These are phyloP conservation scores for Aspergillus sclerotialis DNA, from an alignment of 2,329 filamentous ascomycete genomes.

Conservation along the genomic window DNA sequence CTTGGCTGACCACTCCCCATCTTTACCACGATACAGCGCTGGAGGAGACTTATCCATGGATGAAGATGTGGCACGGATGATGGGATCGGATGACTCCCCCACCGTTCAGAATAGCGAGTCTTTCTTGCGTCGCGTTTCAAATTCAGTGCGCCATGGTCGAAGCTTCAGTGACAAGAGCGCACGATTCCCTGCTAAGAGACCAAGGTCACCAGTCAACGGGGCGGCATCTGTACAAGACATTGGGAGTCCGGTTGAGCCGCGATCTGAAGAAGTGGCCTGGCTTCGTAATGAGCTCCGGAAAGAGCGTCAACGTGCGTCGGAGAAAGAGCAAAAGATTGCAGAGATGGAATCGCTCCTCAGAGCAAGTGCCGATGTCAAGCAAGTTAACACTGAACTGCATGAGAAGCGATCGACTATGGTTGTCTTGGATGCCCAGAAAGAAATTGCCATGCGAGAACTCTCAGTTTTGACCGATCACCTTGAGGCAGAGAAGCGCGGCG, in stretches of 20 bases:
- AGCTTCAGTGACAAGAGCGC: constrained; percentile 68
- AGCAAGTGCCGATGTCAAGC: constrained; percentile 57
- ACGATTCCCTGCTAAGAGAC: constrained; percentile 58
- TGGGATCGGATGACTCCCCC: constrained; percentile 61
- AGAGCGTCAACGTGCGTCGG: constrained; percentile 76
- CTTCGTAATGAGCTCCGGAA: constrained; percentile 67
- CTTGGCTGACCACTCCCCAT: constrained; percentile 50
- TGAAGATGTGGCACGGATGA: constrained; percentile 86
- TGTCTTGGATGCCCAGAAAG: constrained; percentile 85
- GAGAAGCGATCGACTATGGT: constrained; percentile 96
- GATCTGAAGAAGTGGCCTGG: constrained; percentile 55
- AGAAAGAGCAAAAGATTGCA: constrained; percentile 77
- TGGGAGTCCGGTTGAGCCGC: constrained; percentile 58
- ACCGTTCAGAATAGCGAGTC: constrained; percentile 55
- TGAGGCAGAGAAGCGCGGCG: constrained; percentile 75
- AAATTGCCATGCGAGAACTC: constrained; percentile 89
- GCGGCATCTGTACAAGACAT: constrained; percentile 52
- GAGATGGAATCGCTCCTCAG: constrained; percentile 62
- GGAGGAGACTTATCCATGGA: constrained; percentile 90
- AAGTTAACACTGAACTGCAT: constrained; percentile 76
- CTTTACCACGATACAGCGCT: constrained; percentile 64
- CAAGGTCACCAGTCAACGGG: constrained; percentile 56
- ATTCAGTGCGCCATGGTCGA: constrained; percentile 85
- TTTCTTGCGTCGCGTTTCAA: constrained; percentile 81
- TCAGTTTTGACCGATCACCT: constrained; percentile 85